Evolutionary conservation across 306 rosid genomes (phyloP).

Genomic region (Geum urbanum): DNA sequence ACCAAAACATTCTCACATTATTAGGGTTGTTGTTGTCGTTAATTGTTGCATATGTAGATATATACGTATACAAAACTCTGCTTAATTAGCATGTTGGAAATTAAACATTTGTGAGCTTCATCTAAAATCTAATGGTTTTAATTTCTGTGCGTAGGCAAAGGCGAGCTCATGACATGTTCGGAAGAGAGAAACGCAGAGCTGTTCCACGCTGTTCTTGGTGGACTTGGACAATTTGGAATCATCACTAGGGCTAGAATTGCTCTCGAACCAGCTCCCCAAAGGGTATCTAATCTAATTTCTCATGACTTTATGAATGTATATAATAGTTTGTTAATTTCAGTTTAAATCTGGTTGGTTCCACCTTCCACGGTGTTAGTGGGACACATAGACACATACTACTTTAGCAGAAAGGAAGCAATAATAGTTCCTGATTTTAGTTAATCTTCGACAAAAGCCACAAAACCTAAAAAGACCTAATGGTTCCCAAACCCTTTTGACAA

Average conservation of each 20-base stretch:
- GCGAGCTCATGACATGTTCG: constrained; percentile 80
- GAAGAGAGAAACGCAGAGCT: constrained; percentile 63
- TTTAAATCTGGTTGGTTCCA: constrained; percentile 3
- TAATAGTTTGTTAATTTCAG: not conserved
- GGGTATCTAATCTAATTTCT: constrained; percentile 42
- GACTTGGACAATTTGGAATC: constrained; percentile 97
- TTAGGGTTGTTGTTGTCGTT: constrained; percentile 6
- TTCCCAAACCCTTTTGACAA: not conserved
- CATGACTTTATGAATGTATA: not conserved
- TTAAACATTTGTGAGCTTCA: too few species aligned
- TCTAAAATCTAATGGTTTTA: too few species aligned
- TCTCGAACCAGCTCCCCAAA: constrained; percentile 77
- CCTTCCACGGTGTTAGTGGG: constrained; percentile 22
- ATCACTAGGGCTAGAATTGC: constrained; percentile 91
- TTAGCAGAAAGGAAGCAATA: constrained; percentile 7
- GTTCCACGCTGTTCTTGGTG: constrained; percentile 90
- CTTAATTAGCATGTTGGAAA: not conserved
- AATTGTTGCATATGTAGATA: not conserved
- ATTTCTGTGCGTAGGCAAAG: constrained; percentile 53
- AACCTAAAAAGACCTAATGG: constrained; percentile 28
- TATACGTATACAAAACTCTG: not conserved
- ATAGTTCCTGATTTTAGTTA: constrained; percentile 21
- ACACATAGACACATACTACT: constrained; percentile 15
- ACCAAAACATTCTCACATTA: constrained; percentile 11
- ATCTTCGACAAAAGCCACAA: constrained; percentile 11